A percentile compares a stretch with the other conserved stretches of the same genome.
These are phyloP conservation scores for Ganoderma sinense DNA, from an alignment of 1,284 basidiomycete species.

Conservation along the genomic window DNA sequence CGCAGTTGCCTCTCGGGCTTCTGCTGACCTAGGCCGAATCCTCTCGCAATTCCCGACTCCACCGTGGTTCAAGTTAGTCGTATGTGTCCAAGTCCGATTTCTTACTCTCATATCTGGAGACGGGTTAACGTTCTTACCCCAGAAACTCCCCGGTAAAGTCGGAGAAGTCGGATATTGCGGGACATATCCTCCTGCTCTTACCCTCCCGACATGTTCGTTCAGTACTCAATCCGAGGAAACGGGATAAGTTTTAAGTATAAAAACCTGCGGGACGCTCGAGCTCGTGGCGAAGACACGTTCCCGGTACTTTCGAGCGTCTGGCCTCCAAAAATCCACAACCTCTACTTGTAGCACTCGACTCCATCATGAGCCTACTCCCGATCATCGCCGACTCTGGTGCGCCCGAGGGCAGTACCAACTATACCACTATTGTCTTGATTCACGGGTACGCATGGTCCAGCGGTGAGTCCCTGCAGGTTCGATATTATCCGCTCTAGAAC, in stretches of 20 bases:
- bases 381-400: slow-evolving; percentile 8
- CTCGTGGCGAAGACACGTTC: neutral
- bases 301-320: too few relatives aligned
- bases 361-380: neutral
- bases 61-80: too few relatives aligned
- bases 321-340: neutral
- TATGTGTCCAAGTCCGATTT: neutral
- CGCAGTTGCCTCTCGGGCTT: too few relatives aligned
- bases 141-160: neutral
- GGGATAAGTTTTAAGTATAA: neutral
- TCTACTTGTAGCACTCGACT: neutral
- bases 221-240: neutral
- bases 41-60: neutral
- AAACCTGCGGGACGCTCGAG: too few relatives aligned
- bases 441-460: slow-evolving; percentile 36
- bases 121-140: too few relatives aligned
- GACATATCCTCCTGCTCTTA: neutral
- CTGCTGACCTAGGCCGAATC: neutral
- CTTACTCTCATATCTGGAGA: too few relatives aligned
- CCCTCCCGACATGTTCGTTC: neutral
- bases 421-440: slow-evolving; percentile 37
- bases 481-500: neutral
- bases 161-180: neutral
- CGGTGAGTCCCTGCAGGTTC: slow-evolving; percentile 25
- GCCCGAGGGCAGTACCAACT: slow-evolving; percentile 13